These are phyloP conservation scores for Monosporozyma servazzii DNA, from an alignment of 805 yeast genomes.

Conservation along the genomic window DNA sequence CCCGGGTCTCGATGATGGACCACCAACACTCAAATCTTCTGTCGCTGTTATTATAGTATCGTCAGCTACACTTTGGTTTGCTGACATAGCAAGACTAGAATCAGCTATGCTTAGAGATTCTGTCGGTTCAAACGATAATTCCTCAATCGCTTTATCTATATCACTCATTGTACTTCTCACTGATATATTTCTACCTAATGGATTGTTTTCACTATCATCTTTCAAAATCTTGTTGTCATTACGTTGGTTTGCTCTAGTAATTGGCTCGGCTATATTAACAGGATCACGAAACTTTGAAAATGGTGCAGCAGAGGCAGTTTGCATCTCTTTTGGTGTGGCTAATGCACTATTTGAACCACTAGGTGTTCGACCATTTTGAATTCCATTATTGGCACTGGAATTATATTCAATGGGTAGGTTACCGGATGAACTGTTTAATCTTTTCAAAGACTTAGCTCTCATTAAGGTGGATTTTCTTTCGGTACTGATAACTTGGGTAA, in stretches of 20 bases:
- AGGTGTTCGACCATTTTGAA: neutral
- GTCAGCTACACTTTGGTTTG: constrained; percentile 10
- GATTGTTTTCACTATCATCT: neutral
- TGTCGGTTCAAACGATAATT: constrained; percentile 36
- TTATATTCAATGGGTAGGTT: neutral
- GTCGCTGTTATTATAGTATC: constrained; percentile 16
- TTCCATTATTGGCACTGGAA: neutral
- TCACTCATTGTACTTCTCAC: constrained; percentile 54
- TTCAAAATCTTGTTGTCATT: neutral
- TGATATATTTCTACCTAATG: constrained; percentile 29
- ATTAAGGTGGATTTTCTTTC: constrained; percentile 36
- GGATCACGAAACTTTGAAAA: constrained; percentile 2
- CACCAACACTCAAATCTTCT: constrained; percentile 11
- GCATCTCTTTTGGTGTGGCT: constrained; percentile 22
- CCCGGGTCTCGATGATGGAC: neutral
- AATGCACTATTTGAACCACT: constrained; percentile 16
- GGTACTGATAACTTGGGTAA: constrained; percentile 50
- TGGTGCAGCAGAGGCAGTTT: constrained; percentile 13
- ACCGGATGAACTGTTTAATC: constrained; percentile 30
- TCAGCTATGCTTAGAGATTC: neutral
- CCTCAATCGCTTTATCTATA: constrained; percentile 64
- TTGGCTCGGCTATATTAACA: neutral
- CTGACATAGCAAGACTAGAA: neutral
- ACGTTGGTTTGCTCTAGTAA: neutral
- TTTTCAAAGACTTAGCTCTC: constrained; percentile 50